Percentiles rank a stretch among this genome's conserved stretches.
Conservation (phyloP, 1,284 basidiomycete species). For the Fomitopsis pinicola region DNA sequence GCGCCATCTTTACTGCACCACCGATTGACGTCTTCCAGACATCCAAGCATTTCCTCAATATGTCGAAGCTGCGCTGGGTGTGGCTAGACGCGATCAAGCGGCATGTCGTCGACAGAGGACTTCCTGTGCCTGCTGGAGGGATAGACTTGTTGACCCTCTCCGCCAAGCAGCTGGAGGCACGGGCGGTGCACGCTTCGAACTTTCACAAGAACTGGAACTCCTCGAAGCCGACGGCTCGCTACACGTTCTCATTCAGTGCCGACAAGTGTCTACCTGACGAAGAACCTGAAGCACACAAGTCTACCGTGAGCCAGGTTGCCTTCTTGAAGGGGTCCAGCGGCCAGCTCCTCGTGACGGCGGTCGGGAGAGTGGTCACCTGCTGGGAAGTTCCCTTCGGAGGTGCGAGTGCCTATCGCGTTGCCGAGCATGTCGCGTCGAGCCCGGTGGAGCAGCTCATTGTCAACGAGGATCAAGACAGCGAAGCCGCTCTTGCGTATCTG, state of each 20-base stretch:
- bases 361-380: slow-evolving; percentile 23
- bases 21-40: slow-evolving; percentile 19
- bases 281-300: slow-evolving; percentile 9
- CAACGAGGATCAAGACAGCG: slow-evolving; percentile 28
- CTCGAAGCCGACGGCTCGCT: slow-evolving; percentile 18
- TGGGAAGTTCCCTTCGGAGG: slow-evolving; percentile 35
- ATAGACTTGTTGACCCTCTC: slow-evolving; percentile 27
- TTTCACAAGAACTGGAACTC: slow-evolving; percentile 36
- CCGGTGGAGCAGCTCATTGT: slow-evolving; percentile 26
- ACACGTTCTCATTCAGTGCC: slow-evolving; percentile 25
- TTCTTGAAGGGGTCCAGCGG: slow-evolving; percentile 32
- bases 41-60: slow-evolving; percentile 25
- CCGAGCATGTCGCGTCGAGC: slow-evolving; percentile 20
- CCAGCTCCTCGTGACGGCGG: slow-evolving; percentile 28
- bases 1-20: neutral
- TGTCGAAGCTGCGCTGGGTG: slow-evolving; percentile 34
- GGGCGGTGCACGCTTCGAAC: slow-evolving; percentile 30
- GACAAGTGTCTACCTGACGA: slow-evolving; percentile 13
- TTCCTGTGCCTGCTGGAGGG: slow-evolving; percentile 29
- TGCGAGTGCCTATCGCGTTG: slow-evolving; percentile 28
- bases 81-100: slow-evolving; percentile 33
- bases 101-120: slow-evolving; percentile 29
- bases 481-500: slow-evolving; percentile 24
- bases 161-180: slow-evolving; percentile 32
- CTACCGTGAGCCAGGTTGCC: slow-evolving; percentile 25